A percentile compares a stretch with the other conserved stretches of the same genome.
These are phyloP conservation scores for Caryopteris hybrid DNA, from an alignment of 305 asterid species.

Conservation along the genomic window DNA sequence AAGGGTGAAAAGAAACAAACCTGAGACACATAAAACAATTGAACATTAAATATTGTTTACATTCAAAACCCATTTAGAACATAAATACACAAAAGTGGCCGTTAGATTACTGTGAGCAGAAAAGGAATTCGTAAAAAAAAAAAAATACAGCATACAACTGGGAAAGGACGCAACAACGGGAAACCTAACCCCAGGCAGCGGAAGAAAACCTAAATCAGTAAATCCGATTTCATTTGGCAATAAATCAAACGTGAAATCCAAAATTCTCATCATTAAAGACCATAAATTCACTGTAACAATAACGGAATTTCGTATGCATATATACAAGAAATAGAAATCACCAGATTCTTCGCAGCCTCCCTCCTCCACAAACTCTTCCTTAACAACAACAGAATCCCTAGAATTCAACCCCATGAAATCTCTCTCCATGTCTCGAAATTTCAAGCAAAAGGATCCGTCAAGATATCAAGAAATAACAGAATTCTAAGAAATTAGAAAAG, in stretches of 20 bases:
- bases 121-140: neutral
- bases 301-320: neutral
- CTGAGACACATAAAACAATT: neutral
- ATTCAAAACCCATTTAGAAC: neutral
- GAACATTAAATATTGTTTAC: neutral
- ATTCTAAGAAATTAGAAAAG: neutral
- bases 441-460: neutral
- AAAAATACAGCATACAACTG: neutral
- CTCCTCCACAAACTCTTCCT: slow-evolving; percentile 63
- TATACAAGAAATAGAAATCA: slow-evolving; percentile 21
- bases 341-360: slow-evolving; percentile 53
- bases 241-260: slow-evolving; percentile 1
- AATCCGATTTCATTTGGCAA: neutral
- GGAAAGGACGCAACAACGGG: neutral
- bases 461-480: slow-evolving; percentile 1
- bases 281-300: neutral
- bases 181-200: neutral
- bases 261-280: neutral
- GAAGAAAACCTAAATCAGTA: neutral
- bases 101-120: neutral
- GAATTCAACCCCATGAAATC: slow-evolving; percentile 71
- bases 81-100: neutral
- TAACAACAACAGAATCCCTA: slow-evolving; percentile 37
- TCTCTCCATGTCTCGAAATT: slow-evolving; percentile 57
- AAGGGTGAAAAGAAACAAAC: neutral